Conservation (phyloP, 2,329 filamentous ascomycete genomes). For the Dactylellina leptospora region DNA sequence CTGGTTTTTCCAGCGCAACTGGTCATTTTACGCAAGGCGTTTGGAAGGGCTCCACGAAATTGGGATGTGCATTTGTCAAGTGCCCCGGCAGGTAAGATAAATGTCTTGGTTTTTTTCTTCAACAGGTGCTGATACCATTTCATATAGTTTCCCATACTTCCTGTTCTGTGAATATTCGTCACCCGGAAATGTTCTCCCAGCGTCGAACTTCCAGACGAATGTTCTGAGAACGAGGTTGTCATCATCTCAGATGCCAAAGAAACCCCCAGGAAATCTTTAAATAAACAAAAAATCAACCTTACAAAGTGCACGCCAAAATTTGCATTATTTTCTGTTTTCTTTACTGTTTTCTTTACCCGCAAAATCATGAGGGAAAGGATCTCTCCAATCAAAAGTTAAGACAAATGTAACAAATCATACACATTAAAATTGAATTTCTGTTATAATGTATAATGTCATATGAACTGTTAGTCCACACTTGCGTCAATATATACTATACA, state of each 20-base stretch:
- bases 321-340: no score
- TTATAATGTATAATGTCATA: no score
- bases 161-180: constrained; percentile 47
- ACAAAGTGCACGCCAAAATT: neutral
- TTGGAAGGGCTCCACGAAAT: constrained; percentile 70
- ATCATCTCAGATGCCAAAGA: neutral
- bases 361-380: no score
- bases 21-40: constrained; percentile 79
- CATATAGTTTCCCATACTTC: constrained; percentile 28
- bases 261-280: constrained; percentile 28
- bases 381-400: no score
- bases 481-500: no score
- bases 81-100: constrained; percentile 33
- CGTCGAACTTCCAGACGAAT: constrained; percentile 26
- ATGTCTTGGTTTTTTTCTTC: neutral
- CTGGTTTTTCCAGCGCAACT: constrained; percentile 69
- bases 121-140: neutral
- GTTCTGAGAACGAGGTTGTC: constrained; percentile 15
- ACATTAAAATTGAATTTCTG: no score
- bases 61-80: constrained; percentile 66
- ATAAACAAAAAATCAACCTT: neutral
- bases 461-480: no score
- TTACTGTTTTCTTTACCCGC: no score
- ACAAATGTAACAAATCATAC: no score
- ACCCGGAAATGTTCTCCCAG: constrained; percentile 38